Percentiles rank a stretch among this genome's conserved stretches.
Conservation (phyloP, 83 land plant species). For the Picea abies region DNA sequence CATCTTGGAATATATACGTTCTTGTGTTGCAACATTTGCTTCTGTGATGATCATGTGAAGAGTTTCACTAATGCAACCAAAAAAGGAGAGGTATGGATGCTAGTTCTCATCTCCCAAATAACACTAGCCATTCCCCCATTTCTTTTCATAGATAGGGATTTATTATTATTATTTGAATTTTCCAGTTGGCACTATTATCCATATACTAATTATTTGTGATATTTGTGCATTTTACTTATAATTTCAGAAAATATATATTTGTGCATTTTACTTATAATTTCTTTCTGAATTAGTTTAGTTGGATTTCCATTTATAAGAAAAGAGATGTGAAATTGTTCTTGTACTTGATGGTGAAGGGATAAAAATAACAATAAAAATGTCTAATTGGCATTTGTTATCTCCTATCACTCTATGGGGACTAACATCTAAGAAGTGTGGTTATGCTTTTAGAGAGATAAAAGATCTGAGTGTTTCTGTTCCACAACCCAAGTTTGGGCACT, state of each 20-base stretch:
- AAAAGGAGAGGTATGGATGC: slow-evolving; percentile 38
- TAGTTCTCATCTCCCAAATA: not conserved
- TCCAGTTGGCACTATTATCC: not conserved
- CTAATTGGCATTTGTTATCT: not conserved
- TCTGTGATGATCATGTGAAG: slow-evolving; percentile 49
- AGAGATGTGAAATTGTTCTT: not conserved
- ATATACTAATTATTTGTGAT: not conserved
- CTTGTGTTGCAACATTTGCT: slow-evolving; percentile 44
- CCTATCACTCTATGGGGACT: slow-evolving; percentile 25
- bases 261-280: no score
- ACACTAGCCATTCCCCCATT: not conserved
- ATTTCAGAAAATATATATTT: no score
- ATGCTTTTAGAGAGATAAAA: slow-evolving; percentile 48
- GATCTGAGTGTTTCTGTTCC: slow-evolving; percentile 48
- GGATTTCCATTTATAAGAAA: not conserved
- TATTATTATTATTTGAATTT: not conserved
- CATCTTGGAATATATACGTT: slow-evolving; percentile 41
- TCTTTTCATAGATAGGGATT: slow-evolving; percentile 1
- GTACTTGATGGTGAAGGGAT: not conserved
- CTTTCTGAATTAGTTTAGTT: not conserved
- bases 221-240: not conserved
- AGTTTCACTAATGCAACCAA: slow-evolving; percentile 32
- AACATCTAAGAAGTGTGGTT: slow-evolving; percentile 44
- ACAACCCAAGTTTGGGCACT: slow-evolving; percentile 48
- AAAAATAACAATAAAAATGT: not conserved